Conservation (phyloP, 1,284 basidiomycete genomes). For the Xerocomus alliaceus region DNA sequence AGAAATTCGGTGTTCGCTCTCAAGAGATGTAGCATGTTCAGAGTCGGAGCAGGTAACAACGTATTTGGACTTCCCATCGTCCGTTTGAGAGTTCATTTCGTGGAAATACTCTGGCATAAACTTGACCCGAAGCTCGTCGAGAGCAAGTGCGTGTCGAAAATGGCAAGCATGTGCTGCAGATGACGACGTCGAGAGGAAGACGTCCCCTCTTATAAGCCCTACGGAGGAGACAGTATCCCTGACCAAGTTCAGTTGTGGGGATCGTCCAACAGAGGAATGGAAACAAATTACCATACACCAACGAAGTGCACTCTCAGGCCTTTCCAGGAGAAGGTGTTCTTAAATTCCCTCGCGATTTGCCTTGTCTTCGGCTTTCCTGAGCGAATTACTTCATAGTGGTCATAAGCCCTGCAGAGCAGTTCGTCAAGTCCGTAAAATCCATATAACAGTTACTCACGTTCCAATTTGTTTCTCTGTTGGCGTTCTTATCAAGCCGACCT, state of each 20-base stretch:
- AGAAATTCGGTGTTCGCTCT: background rate
- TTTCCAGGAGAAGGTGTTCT: constrained; percentile 45
- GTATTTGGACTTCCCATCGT: constrained; percentile 18
- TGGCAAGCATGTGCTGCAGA: constrained; percentile 39
- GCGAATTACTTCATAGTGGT: constrained; percentile 40
- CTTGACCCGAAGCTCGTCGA: constrained; percentile 50
- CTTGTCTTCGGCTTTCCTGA: constrained; percentile 17
- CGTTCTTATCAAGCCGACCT: constrained; percentile 34
- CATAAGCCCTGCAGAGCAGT: constrained; percentile 44
- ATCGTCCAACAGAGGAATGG: background rate
- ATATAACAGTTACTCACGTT: constrained; percentile 19
- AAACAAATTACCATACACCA: constrained; percentile 45
- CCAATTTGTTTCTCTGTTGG: constrained; percentile 36
- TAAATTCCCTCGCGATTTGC: constrained; percentile 41
- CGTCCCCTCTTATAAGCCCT: constrained; percentile 34
- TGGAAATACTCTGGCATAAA: constrained; percentile 49
- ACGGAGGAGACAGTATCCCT: constrained; percentile 55
- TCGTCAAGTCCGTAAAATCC: background rate
- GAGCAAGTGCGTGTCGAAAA: constrained; percentile 50
- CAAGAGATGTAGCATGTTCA: background rate
- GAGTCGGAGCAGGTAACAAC: background rate
- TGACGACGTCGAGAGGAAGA: constrained; percentile 34
- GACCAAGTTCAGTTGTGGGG: background rate
- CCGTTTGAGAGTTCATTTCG: constrained; percentile 31
- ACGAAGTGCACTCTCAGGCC: constrained; percentile 47